phyloP scores from a whole-genome alignment of 2,329 filamentous ascomycete species.

The Xylaria sp. region DNA sequence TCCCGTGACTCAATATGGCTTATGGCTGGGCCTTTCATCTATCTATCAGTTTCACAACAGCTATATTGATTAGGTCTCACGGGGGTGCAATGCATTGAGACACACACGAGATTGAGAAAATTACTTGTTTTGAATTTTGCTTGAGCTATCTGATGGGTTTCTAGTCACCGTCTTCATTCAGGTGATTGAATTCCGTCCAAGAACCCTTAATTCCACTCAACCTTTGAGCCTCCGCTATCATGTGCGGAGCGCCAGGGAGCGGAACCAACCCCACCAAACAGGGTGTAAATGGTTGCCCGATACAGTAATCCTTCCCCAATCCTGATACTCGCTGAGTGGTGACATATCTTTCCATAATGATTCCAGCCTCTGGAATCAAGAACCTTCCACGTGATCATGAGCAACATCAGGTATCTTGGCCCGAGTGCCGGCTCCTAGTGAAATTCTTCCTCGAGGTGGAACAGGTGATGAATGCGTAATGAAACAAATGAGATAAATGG shows the following conservation, averaged over 20 bases:
- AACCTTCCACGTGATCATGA: constrained; percentile 30
- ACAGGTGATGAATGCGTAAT: constrained; percentile 14
- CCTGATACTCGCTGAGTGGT: constrained; percentile 39
- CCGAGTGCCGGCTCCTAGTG: constrained; percentile 10
- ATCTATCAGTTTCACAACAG: neutral
- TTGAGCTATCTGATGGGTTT: constrained; percentile 18
- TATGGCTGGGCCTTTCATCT: neutral
- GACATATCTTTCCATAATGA: constrained; percentile 29
- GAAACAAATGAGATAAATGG: constrained; percentile 34
- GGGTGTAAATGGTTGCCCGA: constrained; percentile 33
- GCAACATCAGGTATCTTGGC: constrained; percentile 10
- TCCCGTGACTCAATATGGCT: constrained; percentile 13
- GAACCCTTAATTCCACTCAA: constrained; percentile 35
- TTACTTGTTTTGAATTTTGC: constrained; percentile 23
- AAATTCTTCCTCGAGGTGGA: constrained; percentile 13
- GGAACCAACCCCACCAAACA: constrained; percentile 30
- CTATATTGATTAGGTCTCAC: constrained; percentile 8
- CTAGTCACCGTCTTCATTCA: constrained; percentile 22
- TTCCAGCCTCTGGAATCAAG: constrained; percentile 12
- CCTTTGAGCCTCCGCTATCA: constrained; percentile 32
- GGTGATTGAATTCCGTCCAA: constrained; percentile 9
- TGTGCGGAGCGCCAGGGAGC: constrained; percentile 38
- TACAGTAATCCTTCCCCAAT: constrained; percentile 35
- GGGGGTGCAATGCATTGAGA: constrained; percentile 10
- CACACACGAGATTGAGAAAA: constrained; percentile 3